phyloP scores from a whole-genome alignment of 768 basidiomycete genomes.

The Boletus rubroflammeus region DNA sequence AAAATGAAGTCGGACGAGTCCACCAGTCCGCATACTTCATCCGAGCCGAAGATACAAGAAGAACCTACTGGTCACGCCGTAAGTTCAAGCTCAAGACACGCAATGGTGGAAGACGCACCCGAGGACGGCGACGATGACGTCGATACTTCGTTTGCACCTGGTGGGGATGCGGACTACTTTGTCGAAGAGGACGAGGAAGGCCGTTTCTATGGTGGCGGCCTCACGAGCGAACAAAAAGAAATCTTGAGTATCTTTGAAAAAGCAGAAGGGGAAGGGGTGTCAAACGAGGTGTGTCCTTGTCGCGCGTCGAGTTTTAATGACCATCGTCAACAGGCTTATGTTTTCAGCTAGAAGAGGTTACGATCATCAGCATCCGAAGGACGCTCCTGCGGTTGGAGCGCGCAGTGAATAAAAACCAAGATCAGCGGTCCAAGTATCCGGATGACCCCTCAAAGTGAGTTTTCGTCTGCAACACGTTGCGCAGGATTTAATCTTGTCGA shows the following conservation, averaged over 20 bases:
- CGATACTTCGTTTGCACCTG: slow-evolving; percentile 65
- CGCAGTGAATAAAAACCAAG: slow-evolving; percentile 90
- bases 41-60: slow-evolving; percentile 10
- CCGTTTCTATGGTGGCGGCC: slow-evolving; percentile 89
- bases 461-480: neutral
- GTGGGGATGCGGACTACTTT: slow-evolving; percentile 88
- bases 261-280: slow-evolving; percentile 56
- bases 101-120: slow-evolving; percentile 57
- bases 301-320: neutral
- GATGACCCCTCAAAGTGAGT: slow-evolving; percentile 86
- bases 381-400: slow-evolving; percentile 81
- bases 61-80: slow-evolving; percentile 2
- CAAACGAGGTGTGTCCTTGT: slow-evolving; percentile 59
- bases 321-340: neutral
- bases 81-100: slow-evolving; percentile 35
- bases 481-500: neutral
- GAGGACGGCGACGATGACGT: slow-evolving; percentile 27
- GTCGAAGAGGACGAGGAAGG: slow-evolving; percentile 90
- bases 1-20: slow-evolving; percentile 60
- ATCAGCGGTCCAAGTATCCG: slow-evolving; percentile 92
- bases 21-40: neutral
- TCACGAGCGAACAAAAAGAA: slow-evolving; percentile 90
- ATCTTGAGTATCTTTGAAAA: slow-evolving; percentile 93
- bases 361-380: slow-evolving; percentile 66
- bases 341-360: slow-evolving; percentile 60